A percentile compares a stretch with the other conserved stretches of the same genome.
These are phyloP conservation scores for Alternaria novae-zelandiae DNA, from an alignment of 2,329 filamentous ascomycete genomes.

Conservation along the genomic window DNA sequence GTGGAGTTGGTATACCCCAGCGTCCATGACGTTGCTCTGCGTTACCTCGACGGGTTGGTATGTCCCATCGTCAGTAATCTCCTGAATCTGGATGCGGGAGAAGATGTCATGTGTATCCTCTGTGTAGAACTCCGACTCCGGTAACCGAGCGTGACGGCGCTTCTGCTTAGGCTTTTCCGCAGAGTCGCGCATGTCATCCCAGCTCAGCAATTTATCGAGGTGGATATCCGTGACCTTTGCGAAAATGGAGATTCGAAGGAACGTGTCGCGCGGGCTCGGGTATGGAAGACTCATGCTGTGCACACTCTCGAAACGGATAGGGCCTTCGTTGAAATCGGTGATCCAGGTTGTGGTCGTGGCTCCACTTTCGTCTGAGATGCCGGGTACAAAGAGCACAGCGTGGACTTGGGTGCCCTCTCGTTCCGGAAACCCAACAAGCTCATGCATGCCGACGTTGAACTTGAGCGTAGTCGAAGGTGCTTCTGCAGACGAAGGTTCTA, in stretches of 20 bases:
- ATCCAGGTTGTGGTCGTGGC: slow-evolving; percentile 97
- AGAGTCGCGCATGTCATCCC: slow-evolving; percentile 95
- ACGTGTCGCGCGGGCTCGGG: slow-evolving; percentile 74
- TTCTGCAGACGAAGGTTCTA: slow-evolving; percentile 92
- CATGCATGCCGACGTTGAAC: slow-evolving; percentile 98
- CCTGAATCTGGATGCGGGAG: slow-evolving; percentile 83
- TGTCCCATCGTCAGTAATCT: slow-evolving; percentile 88
- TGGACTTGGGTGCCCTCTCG: slow-evolving; percentile 95
- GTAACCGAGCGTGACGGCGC: slow-evolving; percentile 71
- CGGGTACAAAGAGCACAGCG: slow-evolving; percentile 94
- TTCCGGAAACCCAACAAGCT: slow-evolving; percentile 92
- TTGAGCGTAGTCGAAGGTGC: slow-evolving; percentile 92
- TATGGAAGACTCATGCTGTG: slow-evolving; percentile 96
- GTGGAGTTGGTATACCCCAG: slow-evolving; percentile 92
- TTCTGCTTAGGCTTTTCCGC: slow-evolving; percentile 63
- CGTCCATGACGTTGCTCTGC: slow-evolving; percentile 81
- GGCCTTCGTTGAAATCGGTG: slow-evolving; percentile 88
- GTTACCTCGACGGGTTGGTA: slow-evolving; percentile 93
- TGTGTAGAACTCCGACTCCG: slow-evolving; percentile 89
- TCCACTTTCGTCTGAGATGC: slow-evolving; percentile 81
- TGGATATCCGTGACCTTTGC: slow-evolving; percentile 92
- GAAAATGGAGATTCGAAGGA: slow-evolving; percentile 86
- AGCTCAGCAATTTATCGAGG: slow-evolving; percentile 94
- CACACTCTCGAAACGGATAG: slow-evolving; percentile 94
- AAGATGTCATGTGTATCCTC: slow-evolving; percentile 96